Base-by-base conservation (phyloP, 2,329 filamentous ascomycete genomes). In the Talaromyces verruculosus region DNA sequence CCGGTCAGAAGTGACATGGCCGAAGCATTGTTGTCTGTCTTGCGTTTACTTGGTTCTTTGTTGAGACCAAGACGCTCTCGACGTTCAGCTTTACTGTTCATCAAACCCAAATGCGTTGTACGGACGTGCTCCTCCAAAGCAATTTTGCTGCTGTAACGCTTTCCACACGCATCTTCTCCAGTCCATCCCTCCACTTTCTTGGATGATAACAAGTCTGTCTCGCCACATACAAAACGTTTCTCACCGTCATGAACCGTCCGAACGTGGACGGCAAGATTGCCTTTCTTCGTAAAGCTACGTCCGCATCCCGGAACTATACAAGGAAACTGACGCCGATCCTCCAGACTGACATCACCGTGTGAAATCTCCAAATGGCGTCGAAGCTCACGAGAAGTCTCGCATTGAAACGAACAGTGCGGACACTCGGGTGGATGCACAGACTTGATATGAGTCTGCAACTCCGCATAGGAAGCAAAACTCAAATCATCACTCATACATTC, bases 121-220 rank as follows among this genome's bases (percentile, higher is more conserved):
- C 91, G 88, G 53, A 97, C 84, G 74, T 98, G 94, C 70, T 95
- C 90, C 76, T 94, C 91, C 0, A 97, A 84, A 35, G 88, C 88
- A 19, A 87, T 85, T 76, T 96, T 97, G 68, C 89, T 91, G 66
- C 87, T 86, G 73, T 96, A 95, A 41, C 85, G 85, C 67, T 88
- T 86, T 1, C 89, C 91, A 73, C 94, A 98, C 17, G 89, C 91
- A 10, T 84, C 78, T 25, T 84, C 84, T 17, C 43, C 63, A 65
- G 86, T 82, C 90, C 92, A 96, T 5, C 78, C 81, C 10, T 80
- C 78, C 1, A 95, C 79, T 53, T 87, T 87, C 7, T 82, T 81
- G n/a, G 81, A 84, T 5, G 79, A 75, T 8, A 79, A 81, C 1
- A 93, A 79, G 70, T 90, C 87, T 11, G 88, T 85, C 58, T 88